Conservation (phyloP, 2,329 filamentous ascomycete genomes). For the Fusarium haematococcum region DNA sequence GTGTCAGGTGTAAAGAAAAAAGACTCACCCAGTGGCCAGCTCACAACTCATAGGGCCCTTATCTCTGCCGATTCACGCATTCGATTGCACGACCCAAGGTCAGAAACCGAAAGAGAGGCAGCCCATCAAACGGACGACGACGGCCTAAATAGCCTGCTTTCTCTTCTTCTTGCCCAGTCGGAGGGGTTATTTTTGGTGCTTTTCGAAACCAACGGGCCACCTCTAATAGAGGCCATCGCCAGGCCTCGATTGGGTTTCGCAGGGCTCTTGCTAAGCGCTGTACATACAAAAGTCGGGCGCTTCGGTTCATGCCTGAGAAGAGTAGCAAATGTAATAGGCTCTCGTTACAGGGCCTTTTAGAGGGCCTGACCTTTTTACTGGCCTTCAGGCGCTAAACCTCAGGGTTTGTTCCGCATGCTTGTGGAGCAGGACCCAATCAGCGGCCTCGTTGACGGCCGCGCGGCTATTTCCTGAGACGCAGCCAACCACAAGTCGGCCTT, state of each 20-base stretch:
- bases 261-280: neutral
- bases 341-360: neutral
- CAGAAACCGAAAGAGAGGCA: slow-evolving; percentile 26
- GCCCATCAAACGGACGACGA: slow-evolving; percentile 9
- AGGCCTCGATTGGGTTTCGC: neutral
- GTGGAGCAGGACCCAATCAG: neutral
- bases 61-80: neutral
- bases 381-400: neutral
- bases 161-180: neutral
- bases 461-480: neutral
- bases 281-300: neutral
- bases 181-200: neutral
- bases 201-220: neutral
- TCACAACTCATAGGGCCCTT: neutral
- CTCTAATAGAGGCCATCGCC: neutral
- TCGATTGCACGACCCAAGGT: neutral
- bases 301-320: neutral
- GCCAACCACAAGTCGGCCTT: neutral
- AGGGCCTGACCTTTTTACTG: neutral
- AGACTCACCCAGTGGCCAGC: neutral
- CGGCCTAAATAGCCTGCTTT: slow-evolving; percentile 12
- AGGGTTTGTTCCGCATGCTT: neutral
- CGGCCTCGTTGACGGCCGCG: neutral
- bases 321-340: neutral
- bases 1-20: neutral